These are phyloP conservation scores for Candida yuanshanica DNA, from an alignment of 805 yeast species.

Conservation along the genomic window DNA sequence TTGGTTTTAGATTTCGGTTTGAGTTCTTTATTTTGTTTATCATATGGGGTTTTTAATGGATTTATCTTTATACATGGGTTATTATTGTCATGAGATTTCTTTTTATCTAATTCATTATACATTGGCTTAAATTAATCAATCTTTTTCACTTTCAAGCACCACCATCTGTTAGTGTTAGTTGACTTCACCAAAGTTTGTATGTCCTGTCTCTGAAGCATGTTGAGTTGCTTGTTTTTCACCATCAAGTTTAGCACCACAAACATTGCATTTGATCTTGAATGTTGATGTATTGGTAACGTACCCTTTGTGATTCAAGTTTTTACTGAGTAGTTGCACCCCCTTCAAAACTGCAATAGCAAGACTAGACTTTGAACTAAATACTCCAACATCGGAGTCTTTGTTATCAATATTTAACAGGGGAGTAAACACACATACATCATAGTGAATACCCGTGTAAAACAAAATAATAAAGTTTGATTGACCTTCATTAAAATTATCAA, in stretches of 20 bases:
- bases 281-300: slow-evolving; percentile 61
- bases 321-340: slow-evolving; percentile 36
- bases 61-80: no score
- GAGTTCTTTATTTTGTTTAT: no score
- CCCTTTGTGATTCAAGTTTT: slow-evolving; percentile 41
- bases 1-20: not conserved
- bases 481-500: slow-evolving; percentile 44
- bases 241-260: slow-evolving; percentile 43
- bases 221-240: slow-evolving; percentile 63
- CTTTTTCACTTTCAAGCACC: no score
- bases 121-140: no score
- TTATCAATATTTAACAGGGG: slow-evolving; percentile 23
- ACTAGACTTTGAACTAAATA: slow-evolving; percentile 33
- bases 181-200: slow-evolving; percentile 51
- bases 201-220: slow-evolving; percentile 62
- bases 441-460: slow-evolving; percentile 68
- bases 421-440: slow-evolving; percentile 50
- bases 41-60: no score
- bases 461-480: slow-evolving; percentile 42
- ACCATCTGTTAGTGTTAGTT: not conserved
- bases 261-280: slow-evolving; percentile 51
- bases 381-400: slow-evolving; percentile 31
- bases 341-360: slow-evolving; percentile 30
- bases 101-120: no score
- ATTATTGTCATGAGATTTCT: no score